Base-by-base conservation (phyloP, 371 early-diverging fungal genomes). In the Lichtheimia hyalospora region DNA sequence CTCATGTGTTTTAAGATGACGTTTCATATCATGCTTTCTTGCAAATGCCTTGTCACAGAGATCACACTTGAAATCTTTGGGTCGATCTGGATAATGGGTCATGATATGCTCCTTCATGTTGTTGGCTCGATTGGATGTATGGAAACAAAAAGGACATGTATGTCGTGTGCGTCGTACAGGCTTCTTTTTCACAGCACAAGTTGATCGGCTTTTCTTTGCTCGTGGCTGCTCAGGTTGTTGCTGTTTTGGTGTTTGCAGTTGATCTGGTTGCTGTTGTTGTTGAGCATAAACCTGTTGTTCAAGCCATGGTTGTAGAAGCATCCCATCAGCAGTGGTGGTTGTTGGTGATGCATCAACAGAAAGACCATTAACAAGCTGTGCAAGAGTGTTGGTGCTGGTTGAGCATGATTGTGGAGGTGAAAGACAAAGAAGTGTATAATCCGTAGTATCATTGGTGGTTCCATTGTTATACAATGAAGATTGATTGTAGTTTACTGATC, bases 21-120 rank as follows among this genome's bases (percentile, higher is more conserved):
- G 82, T 55, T 82, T 82, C 69, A 89, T 74, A 61, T 90, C 90
- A 55, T 87, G 85, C 59, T 86, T 87, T 41, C 89, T 75, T 10
- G 88, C 83, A 73, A 90, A 90, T 8, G 77, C 54, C 63, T 79
- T 83, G 28, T 51, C 43, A 62, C 90, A 90, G 21, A 68, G 60
- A 24, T 52, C 48, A 66, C 84, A 84, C 5, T 42, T 49, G 57
- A 66, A 70, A 13, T 66, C 61, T 55, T 71, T 76, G 5, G 73
- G 72, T 3, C 77, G 66, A 20, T 74, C 62, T 21, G 75, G 75
- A 50, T 75, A 56, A 50, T 80, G 81, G 1, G 71, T 77, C 25
- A 64, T 56, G n/a, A 68, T 62, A 53, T 80, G 81, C 23, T 73
- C 72, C n/a, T 67, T 68, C 71, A 77, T 73, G 55, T 80, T 80